A percentile compares a stretch with the other conserved stretches of the same genome.
These are phyloP conservation scores for Solanum hybrid DNA, from an alignment of 305 asterid species.

Conservation along the genomic window DNA sequence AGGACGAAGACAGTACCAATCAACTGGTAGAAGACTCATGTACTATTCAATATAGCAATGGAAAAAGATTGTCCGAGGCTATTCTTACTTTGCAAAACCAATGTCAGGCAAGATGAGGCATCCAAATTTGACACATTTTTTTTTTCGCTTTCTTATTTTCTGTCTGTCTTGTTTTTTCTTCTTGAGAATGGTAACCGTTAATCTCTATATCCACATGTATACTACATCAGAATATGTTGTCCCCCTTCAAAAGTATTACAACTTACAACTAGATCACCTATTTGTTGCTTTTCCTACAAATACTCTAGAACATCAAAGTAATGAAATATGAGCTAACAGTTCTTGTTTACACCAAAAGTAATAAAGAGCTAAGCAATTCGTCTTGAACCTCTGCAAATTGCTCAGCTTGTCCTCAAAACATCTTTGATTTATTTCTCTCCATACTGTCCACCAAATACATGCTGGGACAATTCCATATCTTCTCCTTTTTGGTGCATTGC, in stretches of 20 bases:
- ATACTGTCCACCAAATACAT: not conserved
- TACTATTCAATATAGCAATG: not conserved
- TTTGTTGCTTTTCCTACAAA: not conserved
- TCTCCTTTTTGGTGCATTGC: not conserved
- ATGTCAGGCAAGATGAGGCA: slow-evolving; percentile 5
- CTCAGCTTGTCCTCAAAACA: not conserved
- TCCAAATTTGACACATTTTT: not conserved
- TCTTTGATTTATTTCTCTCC: not conserved
- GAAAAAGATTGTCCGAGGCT: not conserved
- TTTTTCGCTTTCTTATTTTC: not conserved
- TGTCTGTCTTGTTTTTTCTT: not conserved
- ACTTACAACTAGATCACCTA: not conserved
- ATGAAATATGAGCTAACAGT: not conserved
- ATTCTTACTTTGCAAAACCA: not conserved
- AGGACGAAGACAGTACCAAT: not conserved
- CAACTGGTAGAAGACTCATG: slow-evolving; percentile 1
- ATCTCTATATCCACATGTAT: not conserved
- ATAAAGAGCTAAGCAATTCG: not conserved
- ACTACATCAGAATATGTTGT: not conserved
- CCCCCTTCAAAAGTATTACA: not conserved
- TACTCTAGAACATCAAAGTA: not conserved
- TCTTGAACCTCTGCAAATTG: not conserved
- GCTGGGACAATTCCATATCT: not conserved
- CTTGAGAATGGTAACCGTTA: not conserved
- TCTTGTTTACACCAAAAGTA: not conserved